These are phyloP conservation scores for Venustampulla echinocandica DNA, from an alignment of 495 filamentous ascomycete genomes.

Conservation along the genomic window DNA sequence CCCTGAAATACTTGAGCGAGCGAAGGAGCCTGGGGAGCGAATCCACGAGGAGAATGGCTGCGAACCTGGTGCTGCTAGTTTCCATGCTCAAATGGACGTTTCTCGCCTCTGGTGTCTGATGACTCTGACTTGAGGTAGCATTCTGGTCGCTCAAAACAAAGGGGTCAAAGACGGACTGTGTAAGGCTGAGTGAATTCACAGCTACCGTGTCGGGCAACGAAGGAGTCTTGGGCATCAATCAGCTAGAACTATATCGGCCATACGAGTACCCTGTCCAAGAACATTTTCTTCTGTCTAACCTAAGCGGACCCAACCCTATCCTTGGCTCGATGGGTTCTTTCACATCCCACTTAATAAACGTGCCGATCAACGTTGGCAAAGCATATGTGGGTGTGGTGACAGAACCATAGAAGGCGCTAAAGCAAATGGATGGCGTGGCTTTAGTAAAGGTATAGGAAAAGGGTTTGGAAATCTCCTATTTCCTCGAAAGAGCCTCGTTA, in stretches of 20 bases:
- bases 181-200: constrained; percentile 60
- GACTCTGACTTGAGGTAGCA: constrained; percentile 19
- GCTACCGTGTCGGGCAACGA: too few relatives aligned
- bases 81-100: constrained; percentile 12
- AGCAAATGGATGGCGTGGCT: constrained; percentile 27
- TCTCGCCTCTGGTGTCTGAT: constrained; percentile 18
- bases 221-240: too few relatives aligned
- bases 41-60: constrained; percentile 14
- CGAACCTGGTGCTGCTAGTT: constrained; percentile 7
- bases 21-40: constrained; percentile 26
- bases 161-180: too few relatives aligned
- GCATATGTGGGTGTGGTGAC: constrained; percentile 1
- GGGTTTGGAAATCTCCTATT: constrained; percentile 10
- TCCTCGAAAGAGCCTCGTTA: constrained; percentile 29
- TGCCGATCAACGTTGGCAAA: constrained; percentile 4
- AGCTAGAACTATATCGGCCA: constrained; percentile 10
- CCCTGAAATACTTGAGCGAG: constrained; percentile 46
- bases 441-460: constrained; percentile 25
- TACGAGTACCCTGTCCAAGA: constrained; percentile 9
- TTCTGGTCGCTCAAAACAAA: constrained; percentile 35
- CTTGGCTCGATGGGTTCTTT: constrained; percentile 11
- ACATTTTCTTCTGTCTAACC: constrained; percentile 4
- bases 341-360: background rate
- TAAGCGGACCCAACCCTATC: constrained; percentile 4
- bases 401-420: constrained; percentile 29